Evolutionary conservation across 176 grass and related monocot species (phyloP).

Genomic region (Saccharum spontaneum): DNA sequence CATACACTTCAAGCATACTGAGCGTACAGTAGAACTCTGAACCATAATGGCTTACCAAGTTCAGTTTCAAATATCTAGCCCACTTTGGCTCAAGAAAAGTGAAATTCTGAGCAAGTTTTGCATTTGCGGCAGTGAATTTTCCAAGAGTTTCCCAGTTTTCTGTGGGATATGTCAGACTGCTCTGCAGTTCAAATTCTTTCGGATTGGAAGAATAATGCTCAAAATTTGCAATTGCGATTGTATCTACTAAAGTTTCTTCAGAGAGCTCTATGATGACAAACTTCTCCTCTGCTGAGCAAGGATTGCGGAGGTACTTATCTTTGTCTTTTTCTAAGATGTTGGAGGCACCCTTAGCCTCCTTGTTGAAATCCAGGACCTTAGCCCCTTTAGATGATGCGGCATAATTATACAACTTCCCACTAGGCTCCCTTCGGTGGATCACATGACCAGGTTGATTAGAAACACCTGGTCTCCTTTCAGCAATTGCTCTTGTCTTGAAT

Average conservation of each 20-base stretch:
- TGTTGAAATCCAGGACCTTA: constrained; percentile 85
- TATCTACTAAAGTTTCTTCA: constrained; percentile 96
- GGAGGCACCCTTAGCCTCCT: constrained; percentile 92
- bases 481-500: constrained; percentile 79
- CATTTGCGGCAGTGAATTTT: constrained; percentile 71
- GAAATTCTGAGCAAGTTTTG: constrained; percentile 73
- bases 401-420: constrained; percentile 94
- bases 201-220: constrained; percentile 94
- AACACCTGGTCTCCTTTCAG: constrained; percentile 54
- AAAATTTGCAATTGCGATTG: constrained; percentile 86
- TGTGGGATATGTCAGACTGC: constrained; percentile 83
- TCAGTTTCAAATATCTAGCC: constrained; percentile 88
- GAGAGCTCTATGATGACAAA: constrained; percentile 91
- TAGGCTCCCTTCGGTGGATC: constrained; percentile 80
- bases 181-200: constrained; percentile 78
- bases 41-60: constrained; percentile 88
- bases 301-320: constrained; percentile 95
- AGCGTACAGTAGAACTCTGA: constrained; percentile 93
- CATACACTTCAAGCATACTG: constrained; percentile 88
- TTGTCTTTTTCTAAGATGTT: constrained; percentile 98
- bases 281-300: constrained; percentile 90
- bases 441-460: constrained; percentile 57
- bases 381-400: constrained; percentile 81
- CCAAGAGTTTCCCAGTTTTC: constrained; percentile 82
- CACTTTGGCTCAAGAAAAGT: constrained; percentile 77